Conservation (phyloP, 75 land plant genomes). For the Pseudotsuga menziesii region DNA sequence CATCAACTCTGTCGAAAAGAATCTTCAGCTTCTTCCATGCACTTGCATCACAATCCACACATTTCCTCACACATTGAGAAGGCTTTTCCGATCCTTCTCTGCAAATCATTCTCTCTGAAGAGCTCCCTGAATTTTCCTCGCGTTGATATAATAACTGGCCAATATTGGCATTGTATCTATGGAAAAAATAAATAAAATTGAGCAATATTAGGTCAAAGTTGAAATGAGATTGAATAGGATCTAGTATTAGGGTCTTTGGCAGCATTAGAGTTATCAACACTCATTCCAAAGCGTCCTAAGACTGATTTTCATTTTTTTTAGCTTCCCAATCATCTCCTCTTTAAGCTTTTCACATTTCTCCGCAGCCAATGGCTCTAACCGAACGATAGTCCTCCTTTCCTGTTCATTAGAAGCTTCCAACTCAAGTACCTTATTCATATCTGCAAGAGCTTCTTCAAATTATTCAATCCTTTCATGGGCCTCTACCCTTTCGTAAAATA, state of each 20-base stretch:
- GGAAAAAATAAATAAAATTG: too few relatives aligned
- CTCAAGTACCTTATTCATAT: conserved; percentile 78
- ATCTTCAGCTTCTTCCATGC: conserved; percentile 1
- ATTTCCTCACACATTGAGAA: not conserved
- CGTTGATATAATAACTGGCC: not conserved
- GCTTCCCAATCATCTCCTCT: conserved; percentile 98
- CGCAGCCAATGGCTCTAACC: conserved; percentile 77
- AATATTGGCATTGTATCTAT: not conserved
- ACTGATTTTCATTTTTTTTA: conserved; percentile 85
- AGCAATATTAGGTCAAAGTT: conserved; percentile 19
- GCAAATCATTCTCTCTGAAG: not conserved
- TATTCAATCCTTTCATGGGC: too few relatives aligned
- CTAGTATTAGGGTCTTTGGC: conserved; percentile 94
- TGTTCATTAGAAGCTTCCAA: conserved; percentile 77
- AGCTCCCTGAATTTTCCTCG: not conserved
- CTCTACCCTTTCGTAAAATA: too few relatives aligned
- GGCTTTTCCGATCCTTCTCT: not conserved
- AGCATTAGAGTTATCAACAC: conserved; percentile 93
- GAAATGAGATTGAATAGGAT: conserved; percentile 81
- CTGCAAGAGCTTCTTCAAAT: conserved; percentile 48
- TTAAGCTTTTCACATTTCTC: conserved; percentile 89
- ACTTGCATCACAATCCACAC: not conserved
- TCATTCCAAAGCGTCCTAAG: conserved; percentile 95
- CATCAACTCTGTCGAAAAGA: not conserved
- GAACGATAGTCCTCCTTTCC: conserved; percentile 42